Evolutionary conservation across 2,329 filamentous ascomycete genomes (phyloP), one percentile per base, ranked within the genome.

Genomic region (Teratosphaeria gauchensis): DNA sequence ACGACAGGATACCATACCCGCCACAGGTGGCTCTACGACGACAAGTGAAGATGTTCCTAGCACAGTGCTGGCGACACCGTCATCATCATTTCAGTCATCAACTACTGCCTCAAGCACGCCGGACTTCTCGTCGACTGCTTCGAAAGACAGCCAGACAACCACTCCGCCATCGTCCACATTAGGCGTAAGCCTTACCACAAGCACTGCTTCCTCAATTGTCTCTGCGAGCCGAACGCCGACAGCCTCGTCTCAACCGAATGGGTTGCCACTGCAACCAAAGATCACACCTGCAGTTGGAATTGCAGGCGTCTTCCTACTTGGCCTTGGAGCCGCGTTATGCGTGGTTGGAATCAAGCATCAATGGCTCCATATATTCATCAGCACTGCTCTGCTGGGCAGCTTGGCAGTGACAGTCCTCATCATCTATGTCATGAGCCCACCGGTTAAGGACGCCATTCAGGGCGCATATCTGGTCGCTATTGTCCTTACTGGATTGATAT

Each of bases 391-490:
- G 66, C 77, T 94, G 30, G 80, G 83, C 24, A 82, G 85, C 52
- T 75, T 96, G 38, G 85, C 88, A 16, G 85, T 94, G 12, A 84
- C 88, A 69, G 77, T 96, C 2, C 78, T 97, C 24, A 90, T 96
- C 57, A 74, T 95, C 52, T 96, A 96, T 71, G 86, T 96, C 46
- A 94, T 95, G 87, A 86, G 81, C 57, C 82, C 86, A 0, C 90
- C 91, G 0, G 82, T 95, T 46, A 84, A 80, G 60, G 77, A 88
- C 70, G 88, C 84, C 0, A 77, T 94, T 2, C 90, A 96, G 73
- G 92, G 90, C 30, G 92, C 85, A 32, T 96, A 94, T 71, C 82
- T 97, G 38, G 88, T 91, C 6, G 92, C 90, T 2, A 83, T 82
- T 2, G 80, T 89, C 38, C 74, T 90, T 62, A 86, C 90, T 0